phyloP scores from a whole-genome alignment of 2,329 filamentous ascomycete genomes.

The Phialophora macrospora region DNA sequence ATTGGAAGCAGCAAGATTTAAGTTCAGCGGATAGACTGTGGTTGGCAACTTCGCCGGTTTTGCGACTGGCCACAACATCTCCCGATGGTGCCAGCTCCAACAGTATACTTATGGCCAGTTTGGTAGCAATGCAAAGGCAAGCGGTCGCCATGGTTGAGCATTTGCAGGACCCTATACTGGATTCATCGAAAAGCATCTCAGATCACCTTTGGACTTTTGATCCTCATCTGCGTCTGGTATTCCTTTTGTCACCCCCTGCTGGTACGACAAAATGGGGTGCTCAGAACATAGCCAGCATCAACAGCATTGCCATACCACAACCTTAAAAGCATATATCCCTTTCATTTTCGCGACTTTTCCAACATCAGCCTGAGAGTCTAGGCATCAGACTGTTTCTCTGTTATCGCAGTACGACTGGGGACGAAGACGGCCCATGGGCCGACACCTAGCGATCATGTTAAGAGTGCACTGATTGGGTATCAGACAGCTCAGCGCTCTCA shows the following conservation, averaged over 20 bases:
- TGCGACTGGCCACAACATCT: neutral
- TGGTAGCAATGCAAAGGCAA: neutral
- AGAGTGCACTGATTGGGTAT: neutral
- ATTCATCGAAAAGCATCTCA: neutral
- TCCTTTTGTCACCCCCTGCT: neutral
- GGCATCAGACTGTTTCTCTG: neutral
- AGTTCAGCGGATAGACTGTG: slow-evolving; percentile 65
- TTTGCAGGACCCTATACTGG: neutral
- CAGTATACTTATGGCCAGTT: neutral
- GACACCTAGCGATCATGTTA: neutral
- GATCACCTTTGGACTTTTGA: neutral
- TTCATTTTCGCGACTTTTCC: neutral
- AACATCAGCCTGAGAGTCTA: neutral
- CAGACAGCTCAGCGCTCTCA: neutral
- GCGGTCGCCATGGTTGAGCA: neutral
- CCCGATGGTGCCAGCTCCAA: neutral
- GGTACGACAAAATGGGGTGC: neutral
- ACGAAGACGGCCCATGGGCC: neutral
- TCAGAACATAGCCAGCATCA: neutral
- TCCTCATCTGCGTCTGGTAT: neutral
- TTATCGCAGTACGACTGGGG: neutral
- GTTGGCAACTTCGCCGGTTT: neutral
- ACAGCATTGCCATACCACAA: neutral
- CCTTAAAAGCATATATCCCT: neutral
- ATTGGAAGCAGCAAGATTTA: slow-evolving; percentile 84